Evolutionary conservation across 1,284 basidiomycete genomes (phyloP), one percentile per base, ranked within the genome.

Genomic region (Moesziomyces globuligerus): DNA sequence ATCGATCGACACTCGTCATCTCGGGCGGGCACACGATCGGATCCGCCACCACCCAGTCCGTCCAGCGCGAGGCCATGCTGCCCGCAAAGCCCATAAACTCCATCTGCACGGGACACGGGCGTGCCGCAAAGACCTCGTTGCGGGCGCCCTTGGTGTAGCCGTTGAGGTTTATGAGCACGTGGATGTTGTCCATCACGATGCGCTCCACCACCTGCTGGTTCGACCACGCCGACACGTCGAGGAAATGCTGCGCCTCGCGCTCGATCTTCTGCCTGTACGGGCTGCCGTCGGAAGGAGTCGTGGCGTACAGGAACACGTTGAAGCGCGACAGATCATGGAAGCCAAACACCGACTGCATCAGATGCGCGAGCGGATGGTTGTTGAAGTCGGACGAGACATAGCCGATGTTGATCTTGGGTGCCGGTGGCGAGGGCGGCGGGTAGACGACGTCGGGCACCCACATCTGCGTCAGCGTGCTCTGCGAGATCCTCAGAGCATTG

Each of bases 131-230:
- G 13, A 89, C 84, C 62, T 89, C 88, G 70, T 89, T 89, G 47
- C 85, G 81, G 3, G 88, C 86, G 10, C 87, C 88, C 76, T 88
- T 89, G n/a, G 88, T 89, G 68, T 89, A 89, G 4, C 88, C 88
- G 20, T 87, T 88, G 4, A 88, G 79, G 62, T 88, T 87, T 58
- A 88, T 83, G 20, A 88, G 84, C 85, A 81, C 85, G 68, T 89
- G 88, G 56, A 89, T 87, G 46, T 85, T 83, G 64, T 88, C 86
- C 58, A 80, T 74, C 26, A 84, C 66, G 54, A 89, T 86, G 46
- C 79, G 83, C 50, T 87, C 83, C 38, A 85, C 80, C 32, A 87
- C 83, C 28, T 82, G 82, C 52, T 85, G 79, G 18, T 85, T 84
- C 11, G 85, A 74, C 85, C 85, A 86, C 4, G 81, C 59, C 11